Evolutionary conservation across 352 stramenopile genomes (phyloP), one percentile per base, ranked within the genome.

Genomic region (Phytophthora aleatoria): DNA sequence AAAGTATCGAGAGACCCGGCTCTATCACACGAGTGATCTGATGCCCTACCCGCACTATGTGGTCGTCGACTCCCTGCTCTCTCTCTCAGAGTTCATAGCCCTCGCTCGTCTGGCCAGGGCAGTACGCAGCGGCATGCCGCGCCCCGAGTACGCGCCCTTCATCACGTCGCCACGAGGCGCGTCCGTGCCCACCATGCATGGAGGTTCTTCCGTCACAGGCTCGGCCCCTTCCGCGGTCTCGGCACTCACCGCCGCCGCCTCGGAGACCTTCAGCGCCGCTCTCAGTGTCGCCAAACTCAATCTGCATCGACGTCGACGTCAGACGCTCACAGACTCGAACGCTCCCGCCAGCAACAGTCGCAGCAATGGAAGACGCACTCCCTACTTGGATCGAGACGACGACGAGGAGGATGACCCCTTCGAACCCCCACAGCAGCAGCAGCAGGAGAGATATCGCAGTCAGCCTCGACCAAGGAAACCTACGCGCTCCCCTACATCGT

Each of bases 71-170:
- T 53, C 3, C 39, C n/a, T 41, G 8, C 50, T 62, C 64, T 33
- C 57, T 71, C 36, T 68, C 38, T 68, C 64, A 71, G 64, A 63
- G 44, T 54, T 50, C 44, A 58, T 36, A 63, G 53, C 39, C 42
- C 20, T 49, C 42, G 42, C 28, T 33, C 51, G 47, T 36, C 31
- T 36, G 35, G 2, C 35, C 35, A 41, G 35, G 35, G 53, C 33
- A 50, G 52, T 43, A 28, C 31, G 31, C 5, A 36, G 50, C 61
- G 64, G 61, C 53, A 79, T 79, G 67, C 71, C 71, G 50, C 64
- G 68, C 59, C 63, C 71, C 39, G 68, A 79, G 52, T 77, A 71
- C 66, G 76, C 65, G 70, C 71, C 66, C 63, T 79, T 73, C 57
- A 65, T 68, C 50, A 73, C 72, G 54, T 77, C 69, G 27, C 72